Conservation (phyloP, 257 asterid genomes). For the Ilex aquifolium region DNA sequence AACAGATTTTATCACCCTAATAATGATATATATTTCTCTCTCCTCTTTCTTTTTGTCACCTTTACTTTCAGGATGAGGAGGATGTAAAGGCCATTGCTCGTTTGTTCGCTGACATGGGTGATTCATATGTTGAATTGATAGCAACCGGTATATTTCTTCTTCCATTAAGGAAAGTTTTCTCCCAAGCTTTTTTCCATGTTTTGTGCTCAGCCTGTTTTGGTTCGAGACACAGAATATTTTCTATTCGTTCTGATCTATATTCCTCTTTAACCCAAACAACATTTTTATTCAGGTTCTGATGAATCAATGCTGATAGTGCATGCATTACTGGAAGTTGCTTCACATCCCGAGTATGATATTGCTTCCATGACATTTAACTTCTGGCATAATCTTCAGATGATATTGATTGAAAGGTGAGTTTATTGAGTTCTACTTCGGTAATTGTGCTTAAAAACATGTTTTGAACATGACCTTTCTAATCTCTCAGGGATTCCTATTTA, state of each 20-base stretch:
- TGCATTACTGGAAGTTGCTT: constrained; percentile 91
- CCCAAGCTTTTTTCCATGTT: constrained; percentile 6
- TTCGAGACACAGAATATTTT: not conserved
- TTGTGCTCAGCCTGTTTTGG: constrained; percentile 7
- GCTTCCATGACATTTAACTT: constrained; percentile 99
- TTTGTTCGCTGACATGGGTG: constrained; percentile 97
- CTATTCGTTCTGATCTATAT: constrained; percentile 3
- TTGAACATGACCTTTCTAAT: constrained; percentile 24
- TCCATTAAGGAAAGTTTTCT: constrained; percentile 14
- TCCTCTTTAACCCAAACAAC: constrained; percentile 7
- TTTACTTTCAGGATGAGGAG: constrained; percentile 81
- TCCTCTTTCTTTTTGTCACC: constrained; percentile 16
- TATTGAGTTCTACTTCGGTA: constrained; percentile 11
- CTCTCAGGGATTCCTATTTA: constrained; percentile 60
- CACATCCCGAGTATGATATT: constrained; percentile 95
- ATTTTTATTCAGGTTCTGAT: constrained; percentile 74
- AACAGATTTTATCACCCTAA: too few species aligned
- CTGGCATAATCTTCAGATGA: constrained; percentile 94
- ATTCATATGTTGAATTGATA: constrained; percentile 92
- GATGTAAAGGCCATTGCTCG: constrained; percentile 99
- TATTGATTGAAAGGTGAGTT: constrained; percentile 66
- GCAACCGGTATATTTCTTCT: constrained; percentile 68
- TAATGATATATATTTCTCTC: not conserved
- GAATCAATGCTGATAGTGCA: constrained; percentile 93
- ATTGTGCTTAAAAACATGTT: constrained; percentile 16